Conservation (phyloP, 2,329 filamentous ascomycete species). For the Alternaria hordeiaustralica region DNA sequence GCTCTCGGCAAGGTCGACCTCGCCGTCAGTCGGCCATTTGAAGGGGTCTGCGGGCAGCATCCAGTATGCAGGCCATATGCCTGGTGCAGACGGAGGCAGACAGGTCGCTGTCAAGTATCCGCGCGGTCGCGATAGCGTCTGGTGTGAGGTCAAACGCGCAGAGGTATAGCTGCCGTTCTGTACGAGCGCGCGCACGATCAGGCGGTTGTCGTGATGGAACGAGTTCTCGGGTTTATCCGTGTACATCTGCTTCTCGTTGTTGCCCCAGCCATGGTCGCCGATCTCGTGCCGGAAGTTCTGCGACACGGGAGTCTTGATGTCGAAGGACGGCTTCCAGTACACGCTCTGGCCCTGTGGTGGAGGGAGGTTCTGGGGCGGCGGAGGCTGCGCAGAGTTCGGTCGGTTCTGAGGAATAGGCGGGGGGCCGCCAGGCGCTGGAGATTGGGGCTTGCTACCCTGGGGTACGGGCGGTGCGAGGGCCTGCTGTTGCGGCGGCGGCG, state of each 20-base stretch:
- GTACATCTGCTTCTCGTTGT: slow-evolving; percentile 67
- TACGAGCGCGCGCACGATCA: slow-evolving; percentile 62
- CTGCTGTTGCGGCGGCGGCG: slow-evolving; percentile 34
- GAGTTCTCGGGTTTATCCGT: slow-evolving; percentile 58
- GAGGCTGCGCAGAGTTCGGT: slow-evolving; percentile 32
- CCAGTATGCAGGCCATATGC: slow-evolving; percentile 70
- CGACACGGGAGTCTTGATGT: slow-evolving; percentile 54
- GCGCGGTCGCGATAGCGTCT: slow-evolving; percentile 58
- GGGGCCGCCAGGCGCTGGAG: slow-evolving; percentile 24
- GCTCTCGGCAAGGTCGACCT: slow-evolving; percentile 67
- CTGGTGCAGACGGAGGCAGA: slow-evolving; percentile 60
- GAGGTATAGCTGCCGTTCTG: slow-evolving; percentile 57
- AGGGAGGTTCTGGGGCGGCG: slow-evolving; percentile 38
- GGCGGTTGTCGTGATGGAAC: slow-evolving; percentile 60
- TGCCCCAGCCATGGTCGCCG: slow-evolving; percentile 67
- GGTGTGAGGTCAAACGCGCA: slow-evolving; percentile 62
- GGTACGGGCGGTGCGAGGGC: slow-evolving; percentile 38
- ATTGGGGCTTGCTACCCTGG: slow-evolving; percentile 40
- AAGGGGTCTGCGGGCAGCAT: slow-evolving; percentile 65
- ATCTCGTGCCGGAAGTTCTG: slow-evolving; percentile 63
- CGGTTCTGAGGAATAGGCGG: slow-evolving; percentile 39
- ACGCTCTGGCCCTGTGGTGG: slow-evolving; percentile 34
- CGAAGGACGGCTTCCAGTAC: slow-evolving; percentile 63
- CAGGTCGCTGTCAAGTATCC: slow-evolving; percentile 62
- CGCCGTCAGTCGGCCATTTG: slow-evolving; percentile 64